Evolutionary conservation across 179 eudicot species (phyloP), one percentile per base, ranked within the genome.

Genomic region (Silene noctiflora): DNA sequence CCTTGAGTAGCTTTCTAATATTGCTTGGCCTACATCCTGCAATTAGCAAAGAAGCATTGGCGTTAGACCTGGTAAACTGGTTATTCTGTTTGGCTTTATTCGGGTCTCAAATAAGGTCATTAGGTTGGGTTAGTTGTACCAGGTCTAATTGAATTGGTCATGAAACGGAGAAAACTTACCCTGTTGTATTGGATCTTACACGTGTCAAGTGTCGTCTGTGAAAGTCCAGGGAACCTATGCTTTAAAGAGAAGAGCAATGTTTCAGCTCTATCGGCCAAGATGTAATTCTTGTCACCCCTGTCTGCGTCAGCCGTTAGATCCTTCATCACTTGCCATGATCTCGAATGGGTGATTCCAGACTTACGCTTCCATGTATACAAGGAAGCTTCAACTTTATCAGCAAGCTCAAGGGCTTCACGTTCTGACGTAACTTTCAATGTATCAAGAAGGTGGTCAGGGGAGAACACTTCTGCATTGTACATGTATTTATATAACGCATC

Each of bases 11-110:
- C 98, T 93, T 84, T 95, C 99, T 69, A 95, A 76, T 59, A 93
- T 90, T 24, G 97, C 96, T 77, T 93, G 95, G 67, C 99, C 99
- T 20, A 93, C 89, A 75, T 95, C 99, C 99, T 95, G 87, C 87
- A 86, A 81, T 25, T 58, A 62, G 14, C 35, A 3, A 31, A 27
- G 29, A 27, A 27, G n/a, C n/a, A n/a, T n/a, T n/a, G n/a, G n/a
- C n/a, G n/a, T n/a, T n/a, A n/a, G n/a, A n/a, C n/a, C n/a, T n/a
- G n/a, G n/a, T 27, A 27, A 2, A 2, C 35, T 31, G 35, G 4
- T 31, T 31, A 31, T 31, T 31, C 35, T 31, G 4, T 1, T 3
- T 31, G 35, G 35, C 35, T 31, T 31, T 31, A 31, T 31, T 3
- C 35, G 35, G 35, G 35, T 31, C 35, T 31, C 35, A 31, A 31